Base-by-base conservation (phyloP, 2,329 filamentous ascomycete species). In the Aureobasidium sp. region DNA sequence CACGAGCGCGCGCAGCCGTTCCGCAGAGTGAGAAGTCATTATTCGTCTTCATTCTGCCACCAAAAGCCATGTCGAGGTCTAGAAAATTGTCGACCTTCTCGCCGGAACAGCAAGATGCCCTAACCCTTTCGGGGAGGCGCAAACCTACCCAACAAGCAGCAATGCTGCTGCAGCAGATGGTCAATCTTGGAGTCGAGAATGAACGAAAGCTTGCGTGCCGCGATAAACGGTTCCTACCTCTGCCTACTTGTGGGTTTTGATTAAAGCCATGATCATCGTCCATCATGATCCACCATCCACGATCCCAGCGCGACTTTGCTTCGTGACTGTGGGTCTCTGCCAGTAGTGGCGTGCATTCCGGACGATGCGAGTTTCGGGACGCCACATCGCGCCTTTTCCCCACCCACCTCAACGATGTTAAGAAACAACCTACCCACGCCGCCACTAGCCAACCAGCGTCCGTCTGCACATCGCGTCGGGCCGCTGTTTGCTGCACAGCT, bases 301-400 rank as follows among this genome's bases (percentile, higher is more conserved):
- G 57, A 60, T 60, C 57, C 46, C 57, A 60, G 57, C 57, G 57
- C 46, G 57, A 60, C 57, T 60, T 60, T 60, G 57, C 46, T 60
- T 60, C 57, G 57, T 50, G 57, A 60, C 20, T 17, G 57, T 60
- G 57, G 57, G 46, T 60, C 57, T 17, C 26, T 44, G 46, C 24
- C 46, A 59, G 56, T 59, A 59, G 56, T 59, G 56, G 56, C 56
- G 56, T 59, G 57, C 44, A 60, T 60, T 60, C 57, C 57, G 57
- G 51, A 57, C 39, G 39, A 59, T 48, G 55, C 55, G 43, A 59
- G 53, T 57, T 37, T 59, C 56, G 56, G 56, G 41, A 50, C 56
- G 56, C 56, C 57, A 60, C 46, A 60, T 60, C 46, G 46, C 57
- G 57, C 44, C 57, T 60, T 60, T 43, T 60, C 57, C 57, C 57